These are phyloP conservation scores for Blastocystis sp. DNA, from an alignment of 352 stramenopile species.

Conservation along the genomic window DNA sequence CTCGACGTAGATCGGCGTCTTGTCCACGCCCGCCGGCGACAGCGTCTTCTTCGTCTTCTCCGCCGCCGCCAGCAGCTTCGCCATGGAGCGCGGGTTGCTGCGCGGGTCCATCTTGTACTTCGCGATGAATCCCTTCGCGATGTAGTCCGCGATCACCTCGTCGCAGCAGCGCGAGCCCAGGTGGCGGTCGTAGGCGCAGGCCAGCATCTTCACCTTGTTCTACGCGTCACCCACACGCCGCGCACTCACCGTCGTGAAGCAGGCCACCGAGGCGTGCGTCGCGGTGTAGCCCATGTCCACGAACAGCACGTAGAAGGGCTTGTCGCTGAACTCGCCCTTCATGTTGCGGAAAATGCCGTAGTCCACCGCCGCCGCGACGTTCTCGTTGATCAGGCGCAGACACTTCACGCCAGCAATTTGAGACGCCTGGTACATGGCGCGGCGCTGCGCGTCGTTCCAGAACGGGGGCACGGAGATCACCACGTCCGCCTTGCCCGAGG, in stretches of 20 bases:
- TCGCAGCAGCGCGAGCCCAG: slow-evolving; percentile 94
- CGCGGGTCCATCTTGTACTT: slow-evolving; percentile 91
- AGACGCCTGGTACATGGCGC: slow-evolving; percentile 85
- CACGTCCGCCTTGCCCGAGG: slow-evolving; percentile 77
- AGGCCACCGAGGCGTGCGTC: slow-evolving; percentile 54
- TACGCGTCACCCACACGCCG: slow-evolving; percentile 79
- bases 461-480: slow-evolving; percentile 83
- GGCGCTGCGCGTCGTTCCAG: slow-evolving; percentile 93
- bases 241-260: slow-evolving; percentile 71
- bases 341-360: slow-evolving; percentile 93
- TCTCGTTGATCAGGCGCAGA: slow-evolving; percentile 94
- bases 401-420: slow-evolving; percentile 91
- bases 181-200: slow-evolving; percentile 86
- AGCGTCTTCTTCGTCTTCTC: slow-evolving; percentile 99
- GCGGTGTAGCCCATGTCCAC: slow-evolving; percentile 90
- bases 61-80: slow-evolving; percentile 93
- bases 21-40: slow-evolving; percentile 88
- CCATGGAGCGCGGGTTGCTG: slow-evolving; percentile 84
- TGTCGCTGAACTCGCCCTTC: slow-evolving; percentile 87
- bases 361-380: slow-evolving; percentile 87
- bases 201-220: slow-evolving; percentile 90
- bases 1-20: slow-evolving; percentile 92
- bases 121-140: slow-evolving; percentile 88
- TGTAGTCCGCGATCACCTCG: slow-evolving; percentile 86
- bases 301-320: slow-evolving; percentile 95